These are phyloP conservation scores for Pseudognaphalium luteoalbum DNA, from an alignment of 129 eudicot species.

Conservation along the genomic window DNA sequence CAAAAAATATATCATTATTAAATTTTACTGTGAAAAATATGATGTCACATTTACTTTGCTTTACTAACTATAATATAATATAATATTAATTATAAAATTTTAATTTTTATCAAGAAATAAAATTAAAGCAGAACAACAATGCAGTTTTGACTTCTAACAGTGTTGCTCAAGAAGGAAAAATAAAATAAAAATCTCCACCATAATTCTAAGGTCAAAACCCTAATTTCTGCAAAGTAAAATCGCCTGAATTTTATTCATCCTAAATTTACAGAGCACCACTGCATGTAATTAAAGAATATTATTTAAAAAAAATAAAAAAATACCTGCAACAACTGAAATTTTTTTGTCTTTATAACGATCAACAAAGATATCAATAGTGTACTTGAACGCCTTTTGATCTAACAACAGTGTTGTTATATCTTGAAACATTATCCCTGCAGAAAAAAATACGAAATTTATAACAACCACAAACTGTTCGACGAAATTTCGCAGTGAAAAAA, in stretches of 20 bases:
- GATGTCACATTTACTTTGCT: too few relatives aligned
- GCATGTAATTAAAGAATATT: neutral
- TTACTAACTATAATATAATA: too few relatives aligned
- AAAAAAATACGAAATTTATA: neutral
- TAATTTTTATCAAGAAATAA: neutral
- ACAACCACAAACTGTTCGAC: slow-evolving; percentile 26
- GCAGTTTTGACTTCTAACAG: neutral
- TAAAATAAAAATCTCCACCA: neutral
- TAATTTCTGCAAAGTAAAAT: slow-evolving; percentile 3
- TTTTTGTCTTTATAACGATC: slow-evolving; percentile 81
- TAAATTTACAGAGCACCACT: slow-evolving; percentile 3
- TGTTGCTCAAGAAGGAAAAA: neutral
- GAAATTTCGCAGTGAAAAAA: slow-evolving; percentile 21
- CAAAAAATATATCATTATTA: neutral
- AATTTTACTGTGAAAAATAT: too few relatives aligned
- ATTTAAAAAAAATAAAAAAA: neutral
- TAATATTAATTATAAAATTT: too few relatives aligned
- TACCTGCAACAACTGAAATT: slow-evolving; percentile 96
- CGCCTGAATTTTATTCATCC: neutral
- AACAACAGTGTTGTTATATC: slow-evolving; percentile 88
- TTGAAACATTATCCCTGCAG: slow-evolving; percentile 90
- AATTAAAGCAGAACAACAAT: slow-evolving; percentile 1
- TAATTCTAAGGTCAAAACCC: neutral
- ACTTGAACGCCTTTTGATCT: slow-evolving; percentile 81
- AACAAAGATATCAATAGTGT: slow-evolving; percentile 85